Conservation (phyloP, 768 basidiomycete genomes). For the Rhizopogon salebrosus region DNA sequence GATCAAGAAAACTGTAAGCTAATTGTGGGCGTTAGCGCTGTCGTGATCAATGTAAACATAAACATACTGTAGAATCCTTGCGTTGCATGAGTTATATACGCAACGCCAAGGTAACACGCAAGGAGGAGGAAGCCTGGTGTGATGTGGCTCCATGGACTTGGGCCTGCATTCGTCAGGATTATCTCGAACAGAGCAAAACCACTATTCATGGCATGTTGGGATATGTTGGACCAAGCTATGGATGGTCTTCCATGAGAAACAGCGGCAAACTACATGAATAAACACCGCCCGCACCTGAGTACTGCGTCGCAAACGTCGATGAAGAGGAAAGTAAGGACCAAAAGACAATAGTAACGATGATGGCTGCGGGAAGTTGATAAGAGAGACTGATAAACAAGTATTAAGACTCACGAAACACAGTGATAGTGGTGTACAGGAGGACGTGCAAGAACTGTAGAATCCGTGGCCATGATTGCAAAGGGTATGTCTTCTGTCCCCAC, state of each 20-base stretch:
- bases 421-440: slow-evolving; percentile 44
- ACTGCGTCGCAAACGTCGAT: slow-evolving; percentile 34
- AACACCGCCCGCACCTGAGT: slow-evolving; percentile 28
- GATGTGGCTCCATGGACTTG: slow-evolving; percentile 49
- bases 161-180: slow-evolving; percentile 44
- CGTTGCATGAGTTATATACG: slow-evolving; percentile 58
- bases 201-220: slow-evolving; percentile 57
- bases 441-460: slow-evolving; percentile 53
- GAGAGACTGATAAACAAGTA: background rate
- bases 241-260: background rate
- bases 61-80: slow-evolving; percentile 63
- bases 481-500: slow-evolving; percentile 35
- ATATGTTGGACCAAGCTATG: slow-evolving; percentile 56
- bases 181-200: slow-evolving; percentile 55
- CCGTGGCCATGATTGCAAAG: slow-evolving; percentile 56
- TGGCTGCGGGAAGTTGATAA: slow-evolving; percentile 33
- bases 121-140: slow-evolving; percentile 44
- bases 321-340: slow-evolving; percentile 51
- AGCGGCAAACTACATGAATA: background rate
- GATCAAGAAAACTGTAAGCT: slow-evolving; percentile 69
- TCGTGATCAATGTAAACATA: too few relatives aligned
- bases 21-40: slow-evolving; percentile 4
- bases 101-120: slow-evolving; percentile 55
- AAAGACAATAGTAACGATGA: slow-evolving; percentile 59
- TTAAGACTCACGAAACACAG: slow-evolving; percentile 49